Evolutionary conservation across 2,329 filamentous ascomycete genomes (phyloP), one percentile per base, ranked within the genome.

Genomic region (Mycosphaerelloides madeirae): DNA sequence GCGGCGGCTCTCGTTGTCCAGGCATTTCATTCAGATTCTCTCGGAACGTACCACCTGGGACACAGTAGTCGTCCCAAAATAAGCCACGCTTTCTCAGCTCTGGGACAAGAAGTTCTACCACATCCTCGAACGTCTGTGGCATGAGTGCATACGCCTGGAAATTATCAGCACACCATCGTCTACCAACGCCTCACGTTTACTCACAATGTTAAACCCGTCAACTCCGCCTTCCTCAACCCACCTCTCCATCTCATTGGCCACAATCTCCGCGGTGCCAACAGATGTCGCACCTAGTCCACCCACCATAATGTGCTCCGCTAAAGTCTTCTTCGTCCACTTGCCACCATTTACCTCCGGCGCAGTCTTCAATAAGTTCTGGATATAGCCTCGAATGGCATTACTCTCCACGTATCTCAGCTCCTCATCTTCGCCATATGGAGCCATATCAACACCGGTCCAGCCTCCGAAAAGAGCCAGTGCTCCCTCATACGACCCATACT

Each of bases 181-280:
- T 33, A 14, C n/a, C 15, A 25, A 40, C 25, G 6, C 7, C 13
- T 7, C 15, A 28, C 32, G 5, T 15, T 16, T 16, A 64, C 77
- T 68, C 60, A 81, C 81, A 61, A 87, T 75, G 58, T 88, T 88
- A 65, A 88, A 88, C 0, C 84, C 84, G 58, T 87, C 84, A 1
- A 87, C 76, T 52, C 85, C 84, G 0, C 80, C 82, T 60, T 85
- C 83, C 5, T 69, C 58, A 0, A 86, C 70, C 83, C 84, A 87
- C 1, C 70, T 65, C 64, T 87, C 80, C 44, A 88, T 70, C 33
- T 76, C 74, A 58, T 87, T 83, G 0, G 81, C 84, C 1, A 87
- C 81, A 52, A 79, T 76, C 13, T 72, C 62, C 0, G 83, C 69
- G 0, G 80, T 85, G 0, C 84, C 84, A 0, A 87, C 79, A 2